Evolutionary conservation across 1,284 basidiomycete genomes (phyloP), one percentile per base, ranked within the genome.

Genomic region (Omphalotus olearius): DNA sequence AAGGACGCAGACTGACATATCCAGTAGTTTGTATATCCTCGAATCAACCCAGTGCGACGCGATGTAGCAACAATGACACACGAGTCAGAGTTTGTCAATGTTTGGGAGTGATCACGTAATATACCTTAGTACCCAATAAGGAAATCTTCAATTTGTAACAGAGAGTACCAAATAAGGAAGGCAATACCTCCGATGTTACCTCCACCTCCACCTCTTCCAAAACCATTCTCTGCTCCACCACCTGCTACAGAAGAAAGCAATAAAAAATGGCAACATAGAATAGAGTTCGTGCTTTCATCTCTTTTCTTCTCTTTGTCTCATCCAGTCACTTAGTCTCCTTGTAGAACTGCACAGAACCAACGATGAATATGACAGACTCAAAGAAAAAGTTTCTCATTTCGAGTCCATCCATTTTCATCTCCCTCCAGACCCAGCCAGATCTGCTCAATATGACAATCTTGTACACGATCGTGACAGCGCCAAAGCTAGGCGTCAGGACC

Each of bases 1-100:
- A 6, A 43, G 58, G 26, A 58, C 10, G 25, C 38, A 56, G 28
- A 44, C 43, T 56, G 18, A 53, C 36, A 13, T 25, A 23, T 18
- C 25, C 35, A 30, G 2, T 55, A 93, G 89, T 93, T 91, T 64
- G 91, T 93, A 7, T 82, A 88, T 61, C 91, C 90, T 11, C 79
- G 82, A 53, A 66, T 91, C 51, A 87, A 89, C 62, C 85, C 85
- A 5, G 73, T 91, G 25, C 79, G 85, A 18, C 80, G 75, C 54
- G 90, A 92, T 58, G 87, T 80, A 1, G 80, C 83, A 2, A 85
- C 89, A n/a, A 90, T 89, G 88, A 93, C 90, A 1, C 83, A 91
- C 64, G 74, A 92, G 59, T 80, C 85, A 1, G 90, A 92, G 72
- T 76, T 90, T 58, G 78, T 91, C 3, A 75, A 78, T 56, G 59